Percentiles rank a stretch among this genome's conserved stretches.
These are phyloP conservation scores for Phanerochaete carnosa DNA, from an alignment of 768 basidiomycete species.

Conservation along the genomic window DNA sequence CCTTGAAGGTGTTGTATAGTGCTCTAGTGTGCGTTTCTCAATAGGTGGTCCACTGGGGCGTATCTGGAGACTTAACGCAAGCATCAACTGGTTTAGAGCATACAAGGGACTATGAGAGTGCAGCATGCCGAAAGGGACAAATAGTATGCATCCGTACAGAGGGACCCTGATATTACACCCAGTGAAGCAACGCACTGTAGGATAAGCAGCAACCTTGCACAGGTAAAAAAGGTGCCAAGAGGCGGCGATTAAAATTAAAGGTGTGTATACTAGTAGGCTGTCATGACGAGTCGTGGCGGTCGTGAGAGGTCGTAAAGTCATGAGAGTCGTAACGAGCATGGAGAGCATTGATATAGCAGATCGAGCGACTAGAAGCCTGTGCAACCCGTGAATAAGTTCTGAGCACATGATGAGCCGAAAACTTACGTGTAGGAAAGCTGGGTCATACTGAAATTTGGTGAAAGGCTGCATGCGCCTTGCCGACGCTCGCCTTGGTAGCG, in stretches of 20 bases:
- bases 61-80: no score
- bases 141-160: neutral
- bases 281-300: conserved; percentile 13
- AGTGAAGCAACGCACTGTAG: neutral
- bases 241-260: neutral
- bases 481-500: neutral
- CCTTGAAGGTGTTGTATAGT: no score
- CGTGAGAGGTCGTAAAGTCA: conserved; percentile 3
- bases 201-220: neutral
- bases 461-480: neutral
- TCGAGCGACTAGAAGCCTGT: neutral
- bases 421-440: neutral
- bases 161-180: neutral
- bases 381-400: neutral
- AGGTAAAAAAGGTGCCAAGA: neutral
- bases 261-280: neutral
- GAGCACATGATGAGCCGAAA: neutral
- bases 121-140: neutral
- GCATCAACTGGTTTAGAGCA: no score
- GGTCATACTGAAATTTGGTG: neutral
- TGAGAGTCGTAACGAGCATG: neutral
- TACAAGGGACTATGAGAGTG: no score
- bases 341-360: neutral
- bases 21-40: no score
- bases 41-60: no score